Base-by-base conservation (phyloP, 768 basidiomycete genomes). In the Podaxis sp. region DNA sequence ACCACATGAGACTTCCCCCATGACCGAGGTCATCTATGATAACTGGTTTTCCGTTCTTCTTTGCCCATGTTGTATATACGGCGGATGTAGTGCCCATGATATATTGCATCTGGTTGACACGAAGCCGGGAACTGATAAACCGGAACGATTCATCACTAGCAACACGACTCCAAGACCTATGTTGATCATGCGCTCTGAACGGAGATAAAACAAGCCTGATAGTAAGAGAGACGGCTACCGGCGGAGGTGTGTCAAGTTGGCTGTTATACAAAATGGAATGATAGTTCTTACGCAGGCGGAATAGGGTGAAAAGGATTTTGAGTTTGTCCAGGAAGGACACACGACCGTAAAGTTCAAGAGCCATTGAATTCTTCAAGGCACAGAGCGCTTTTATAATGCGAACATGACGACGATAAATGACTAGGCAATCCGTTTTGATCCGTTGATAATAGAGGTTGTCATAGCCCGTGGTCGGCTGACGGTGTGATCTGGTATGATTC, bases 1-100 rank as follows among this genome's bases (percentile, higher is more conserved):
- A 59, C 77, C 77, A 79, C 36, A 73, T 64, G 6, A 77, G 61
- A 44, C 61, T 65, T 1, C 72, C 72, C 39, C 65, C 69, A 5
- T 69, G 63, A 17, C 67, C 71, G 5, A 76, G 48, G 5, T 74
- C 71, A 22, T 76, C 76, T 15, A 72, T 61, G 6, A 65, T 46
- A 30, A 60, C 30, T 1, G 68, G 64, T 2, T 71, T 55, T 5
- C 61, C 61, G 13, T 52, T 57, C 36, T 64, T 57, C 64, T 71
- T 69, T 2, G 70, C 62, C 67, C 68, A 72, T 36, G 63, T 39
- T 44, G 58, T 38, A 57, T 75, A 75, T 5, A 64, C 67, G 1
- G 58, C 52, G 26, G 57, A 11, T 19, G 70, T 70, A 2, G 70
- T 68, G 4, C 72, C 73, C 22, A 71, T 59, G 3, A 63, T 4